Percentiles rank a stretch among this genome's conserved stretches.
Conservation (phyloP, 2,329 filamentous ascomycete genomes). For the Cordyceps farinosa region DNA sequence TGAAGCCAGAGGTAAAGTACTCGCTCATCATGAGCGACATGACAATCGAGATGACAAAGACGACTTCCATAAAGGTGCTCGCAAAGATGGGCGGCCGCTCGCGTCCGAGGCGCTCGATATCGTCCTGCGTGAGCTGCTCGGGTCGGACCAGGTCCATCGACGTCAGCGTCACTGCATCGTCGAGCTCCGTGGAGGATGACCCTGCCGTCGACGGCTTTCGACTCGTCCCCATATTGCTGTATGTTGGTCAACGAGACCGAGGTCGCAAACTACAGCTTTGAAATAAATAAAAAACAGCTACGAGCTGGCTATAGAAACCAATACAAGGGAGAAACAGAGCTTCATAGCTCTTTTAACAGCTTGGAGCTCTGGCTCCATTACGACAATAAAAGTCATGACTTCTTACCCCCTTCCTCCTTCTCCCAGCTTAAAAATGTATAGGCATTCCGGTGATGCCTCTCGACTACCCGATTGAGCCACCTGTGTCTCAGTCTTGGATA, state of each 20-base stretch:
- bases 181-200: neutral
- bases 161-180: neutral
- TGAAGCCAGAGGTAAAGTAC: conserved; percentile 21
- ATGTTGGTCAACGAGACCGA: too few relatives aligned
- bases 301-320: neutral
- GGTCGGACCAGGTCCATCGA: neutral
- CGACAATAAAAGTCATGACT: neutral
- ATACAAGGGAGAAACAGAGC: neutral
- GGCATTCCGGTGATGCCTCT: conserved; percentile 13
- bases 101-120: conserved; percentile 55
- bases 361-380: neutral
- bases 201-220: conserved; percentile 5
- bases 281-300: neutral
- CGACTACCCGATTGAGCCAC: neutral
- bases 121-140: conserved; percentile 18
- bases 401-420: neutral
- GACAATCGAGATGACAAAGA: conserved; percentile 39
- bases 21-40: conserved; percentile 19
- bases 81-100: conserved; percentile 53
- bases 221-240: neutral
- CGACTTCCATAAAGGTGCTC: conserved; percentile 48
- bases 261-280: too few relatives aligned
- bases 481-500: conserved; percentile 10
- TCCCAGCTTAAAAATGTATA: conserved; percentile 7
- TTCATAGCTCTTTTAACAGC: conserved; percentile 6